Evolutionary conservation across 176 grass and related monocot genomes (phyloP).

Genomic region (Musa schizocarpa): DNA sequence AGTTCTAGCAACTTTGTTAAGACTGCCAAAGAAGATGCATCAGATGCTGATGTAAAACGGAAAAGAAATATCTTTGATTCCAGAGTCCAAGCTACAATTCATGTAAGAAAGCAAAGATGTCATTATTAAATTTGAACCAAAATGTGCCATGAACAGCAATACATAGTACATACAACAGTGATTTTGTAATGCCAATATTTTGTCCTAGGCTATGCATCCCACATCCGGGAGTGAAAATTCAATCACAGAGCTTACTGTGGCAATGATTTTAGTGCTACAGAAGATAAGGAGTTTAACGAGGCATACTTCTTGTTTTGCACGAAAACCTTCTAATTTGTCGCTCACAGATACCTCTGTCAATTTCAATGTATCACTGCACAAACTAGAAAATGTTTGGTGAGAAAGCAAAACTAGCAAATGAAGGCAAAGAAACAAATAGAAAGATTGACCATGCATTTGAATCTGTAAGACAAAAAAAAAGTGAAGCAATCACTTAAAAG

Average conservation of each 20-base stretch:
- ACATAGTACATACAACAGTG: no score
- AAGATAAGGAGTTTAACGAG: neutral
- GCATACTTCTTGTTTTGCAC: conserved; percentile 79
- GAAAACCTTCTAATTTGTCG: conserved; percentile 95
- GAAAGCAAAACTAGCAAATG: neutral
- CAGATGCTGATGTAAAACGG: no score
- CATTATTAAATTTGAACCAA: neutral
- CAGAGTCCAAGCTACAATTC: no score
- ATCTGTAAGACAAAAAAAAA: neutral
- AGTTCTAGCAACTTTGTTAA: no score
- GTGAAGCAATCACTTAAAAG: neutral
- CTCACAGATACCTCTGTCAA: conserved; percentile 91
- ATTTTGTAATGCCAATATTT: neutral
- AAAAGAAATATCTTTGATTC: no score
- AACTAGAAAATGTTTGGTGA: conserved; percentile 14
- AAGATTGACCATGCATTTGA: neutral
- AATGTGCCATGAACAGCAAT: neutral
- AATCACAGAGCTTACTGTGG: neutral
- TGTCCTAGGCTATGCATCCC: neutral
- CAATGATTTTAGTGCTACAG: neutral
- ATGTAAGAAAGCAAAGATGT: neutral
- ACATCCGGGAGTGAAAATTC: no score
- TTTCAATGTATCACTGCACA: conserved; percentile 38
- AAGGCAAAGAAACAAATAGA: neutral
- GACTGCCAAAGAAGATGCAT: no score